Base-by-base conservation (phyloP, 108 stramenopile species). In the Chaetoceros muelleri region DNA sequence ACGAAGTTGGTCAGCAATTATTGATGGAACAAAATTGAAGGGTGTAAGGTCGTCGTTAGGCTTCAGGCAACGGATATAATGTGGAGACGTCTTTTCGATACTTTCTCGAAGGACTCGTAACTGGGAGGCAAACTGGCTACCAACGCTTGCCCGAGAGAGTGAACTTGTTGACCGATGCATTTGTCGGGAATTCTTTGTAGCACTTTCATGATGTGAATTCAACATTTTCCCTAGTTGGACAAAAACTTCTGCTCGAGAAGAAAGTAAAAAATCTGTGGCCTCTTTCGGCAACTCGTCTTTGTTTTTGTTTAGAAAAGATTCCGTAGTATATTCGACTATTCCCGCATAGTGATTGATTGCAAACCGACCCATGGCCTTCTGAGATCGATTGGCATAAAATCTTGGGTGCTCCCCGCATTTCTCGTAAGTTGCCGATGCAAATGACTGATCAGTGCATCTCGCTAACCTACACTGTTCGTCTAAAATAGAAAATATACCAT, bases 41-140 rank as follows among this genome's bases (percentile, higher is more conserved):
- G 88, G 80, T 25, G 79, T 79, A 31, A 89, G 71, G 28, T 73
- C 70, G 65, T 88, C 85, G 66, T 95, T 95, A 30, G 95, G 95
- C 64, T 95, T 94, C 29, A 97, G 65, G 55, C 94, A 97, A 44
- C 94, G 87, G 30, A 93, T 75, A 61, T 90, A 93, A 55, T 92
- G 90, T 7, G 91, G 92, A 20, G 79, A 66, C 19, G 86, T 88
- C 19, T 68, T 24, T 54, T 92, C 87, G 51, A 93, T 82, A 45
- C 75, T 82, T 2, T 60, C 58, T 50, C 82, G 67, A 58, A 95
- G 73, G 50, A 69, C 57, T 7, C 67, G 66, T 40, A 84, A 63
- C 53, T 87, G 84, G 34, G 73, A 48, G 28, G 81, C 72, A 44
- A 87, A 91, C 63, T 87, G 82, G 18, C 77, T 72, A n/a, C 83